Conservation (phyloP, 371 early-diverging fungal genomes). For the Syncephalastrum contaminatum region DNA sequence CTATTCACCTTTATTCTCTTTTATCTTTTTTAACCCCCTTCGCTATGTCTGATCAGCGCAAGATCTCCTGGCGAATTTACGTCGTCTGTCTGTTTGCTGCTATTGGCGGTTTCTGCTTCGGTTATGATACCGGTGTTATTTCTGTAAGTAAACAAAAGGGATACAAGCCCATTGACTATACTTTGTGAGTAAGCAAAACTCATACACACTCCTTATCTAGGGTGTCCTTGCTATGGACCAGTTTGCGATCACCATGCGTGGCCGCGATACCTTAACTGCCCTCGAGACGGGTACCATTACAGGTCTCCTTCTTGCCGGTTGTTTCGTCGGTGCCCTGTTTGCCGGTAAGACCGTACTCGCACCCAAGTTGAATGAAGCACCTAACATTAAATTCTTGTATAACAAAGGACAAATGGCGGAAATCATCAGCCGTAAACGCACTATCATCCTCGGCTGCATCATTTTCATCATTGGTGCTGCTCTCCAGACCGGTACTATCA, state of each 20-base stretch:
- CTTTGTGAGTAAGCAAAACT: no score
- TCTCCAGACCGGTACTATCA: slow-evolving; percentile 54
- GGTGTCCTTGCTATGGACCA: slow-evolving; percentile 49
- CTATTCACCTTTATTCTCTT: slow-evolving; percentile 43
- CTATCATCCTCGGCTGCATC: slow-evolving; percentile 33
- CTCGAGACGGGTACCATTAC: slow-evolving; percentile 47
- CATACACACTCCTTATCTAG: neutral
- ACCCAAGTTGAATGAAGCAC: neutral
- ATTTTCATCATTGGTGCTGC: slow-evolving; percentile 44
- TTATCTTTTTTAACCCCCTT: slow-evolving; percentile 14
- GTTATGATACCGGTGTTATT: slow-evolving; percentile 58
- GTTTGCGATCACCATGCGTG: slow-evolving; percentile 42
- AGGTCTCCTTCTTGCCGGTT: slow-evolving; percentile 47
- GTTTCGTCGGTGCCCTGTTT: slow-evolving; percentile 49
- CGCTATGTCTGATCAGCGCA: neutral
- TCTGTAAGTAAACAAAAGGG: slow-evolving; percentile 10
- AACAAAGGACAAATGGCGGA: slow-evolving; percentile 34
- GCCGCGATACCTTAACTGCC: slow-evolving; percentile 24
- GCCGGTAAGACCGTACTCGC: slow-evolving; percentile 28
- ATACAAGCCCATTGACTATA: neutral
- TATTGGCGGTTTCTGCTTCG: slow-evolving; percentile 54
- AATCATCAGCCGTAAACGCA: slow-evolving; percentile 37
- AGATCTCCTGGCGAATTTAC: slow-evolving; percentile 24
- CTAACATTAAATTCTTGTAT: neutral
- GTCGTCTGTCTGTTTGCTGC: slow-evolving; percentile 40